Conservation (phyloP, 2,329 filamentous ascomycete genomes). For the Penicillium sp. region DNA sequence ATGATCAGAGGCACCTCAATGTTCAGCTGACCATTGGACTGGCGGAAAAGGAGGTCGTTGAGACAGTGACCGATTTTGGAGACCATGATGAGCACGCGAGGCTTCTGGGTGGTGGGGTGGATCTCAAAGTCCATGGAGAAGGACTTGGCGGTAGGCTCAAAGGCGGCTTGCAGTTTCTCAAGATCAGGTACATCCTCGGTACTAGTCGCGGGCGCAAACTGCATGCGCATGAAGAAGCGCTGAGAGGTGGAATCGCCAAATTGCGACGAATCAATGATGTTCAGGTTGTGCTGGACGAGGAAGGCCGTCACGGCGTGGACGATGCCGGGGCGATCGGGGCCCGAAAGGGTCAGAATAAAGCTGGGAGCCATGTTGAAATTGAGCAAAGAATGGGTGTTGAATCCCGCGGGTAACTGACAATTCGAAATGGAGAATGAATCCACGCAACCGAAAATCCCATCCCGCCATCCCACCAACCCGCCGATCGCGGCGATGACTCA, state of each 20-base stretch:
- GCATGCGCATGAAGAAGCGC: constrained; percentile 85
- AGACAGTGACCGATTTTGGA: constrained; percentile 85
- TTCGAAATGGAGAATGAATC: background rate
- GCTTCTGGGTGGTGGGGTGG: constrained; percentile 65
- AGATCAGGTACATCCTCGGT: constrained; percentile 33
- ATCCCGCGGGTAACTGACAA: constrained; percentile 12
- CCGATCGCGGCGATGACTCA: constrained; percentile 15
- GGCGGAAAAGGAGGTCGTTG: constrained; percentile 78
- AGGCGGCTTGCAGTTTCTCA: constrained; percentile 54
- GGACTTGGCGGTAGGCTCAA: constrained; percentile 60
- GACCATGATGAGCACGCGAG: constrained; percentile 80
- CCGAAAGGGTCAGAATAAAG: constrained; percentile 76
- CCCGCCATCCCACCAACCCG: background rate
- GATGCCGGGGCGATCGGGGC: constrained; percentile 80
- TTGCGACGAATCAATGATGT: constrained; percentile 81
- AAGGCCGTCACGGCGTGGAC: constrained; percentile 80
- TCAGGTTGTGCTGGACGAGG: constrained; percentile 69
- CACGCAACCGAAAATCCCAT: background rate
- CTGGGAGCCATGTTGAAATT: constrained; percentile 45
- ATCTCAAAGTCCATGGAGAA: constrained; percentile 72
- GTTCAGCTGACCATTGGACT: constrained; percentile 69
- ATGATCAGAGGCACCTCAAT: constrained; percentile 76
- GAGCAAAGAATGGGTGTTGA: constrained; percentile 23
- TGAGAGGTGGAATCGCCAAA: constrained; percentile 72
- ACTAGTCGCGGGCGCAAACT: constrained; percentile 60